These are phyloP conservation scores for Yamadazyma philogaea DNA, from an alignment of 805 yeast species.

Conservation along the genomic window DNA sequence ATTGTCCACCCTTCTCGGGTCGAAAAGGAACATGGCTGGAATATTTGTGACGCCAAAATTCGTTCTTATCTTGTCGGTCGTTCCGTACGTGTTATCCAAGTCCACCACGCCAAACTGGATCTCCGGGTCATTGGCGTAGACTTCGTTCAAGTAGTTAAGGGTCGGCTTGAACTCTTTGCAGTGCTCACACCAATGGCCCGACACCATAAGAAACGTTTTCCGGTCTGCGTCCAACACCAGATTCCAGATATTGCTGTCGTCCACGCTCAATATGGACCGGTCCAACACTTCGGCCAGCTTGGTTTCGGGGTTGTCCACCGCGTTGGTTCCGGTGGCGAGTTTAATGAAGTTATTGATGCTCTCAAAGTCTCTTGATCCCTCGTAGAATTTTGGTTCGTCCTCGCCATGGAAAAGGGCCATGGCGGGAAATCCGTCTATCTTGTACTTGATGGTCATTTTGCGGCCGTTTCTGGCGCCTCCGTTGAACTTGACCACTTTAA, in stretches of 20 bases:
- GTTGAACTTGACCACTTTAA: conserved; percentile 54
- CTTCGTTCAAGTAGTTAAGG: conserved; percentile 45
- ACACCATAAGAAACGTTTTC: conserved; percentile 48
- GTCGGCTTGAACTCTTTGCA: conserved; percentile 53
- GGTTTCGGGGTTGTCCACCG: conserved; percentile 11
- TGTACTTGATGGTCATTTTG: conserved; percentile 47
- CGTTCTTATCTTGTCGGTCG: conserved; percentile 39
- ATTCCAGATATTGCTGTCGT: conserved; percentile 44
- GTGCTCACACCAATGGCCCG: conserved; percentile 60
- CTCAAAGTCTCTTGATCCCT: conserved; percentile 52
- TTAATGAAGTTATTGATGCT: conserved; percentile 53
- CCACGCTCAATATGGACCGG: conserved; percentile 12
- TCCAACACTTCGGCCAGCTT: conserved; percentile 8
- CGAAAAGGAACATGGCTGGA: conserved; percentile 57
- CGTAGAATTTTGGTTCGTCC: conserved; percentile 51
- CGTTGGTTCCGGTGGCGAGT: conserved; percentile 27
- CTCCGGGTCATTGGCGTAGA: conserved; percentile 35
- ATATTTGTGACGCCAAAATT: conserved; percentile 42
- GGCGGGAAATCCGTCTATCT: conserved; percentile 65
- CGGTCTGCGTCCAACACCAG: conserved; percentile 31
- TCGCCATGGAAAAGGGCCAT: conserved; percentile 55
- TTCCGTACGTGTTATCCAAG: conserved; percentile 43
- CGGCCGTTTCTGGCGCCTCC: conserved; percentile 52
- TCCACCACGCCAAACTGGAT: conserved; percentile 13
- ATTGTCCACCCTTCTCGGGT: conserved; percentile 17